Evolutionary conservation across 495 filamentous ascomycete genomes (phyloP), one percentile per base, ranked within the genome.

Genomic region (Aspergillus mulundensis): DNA sequence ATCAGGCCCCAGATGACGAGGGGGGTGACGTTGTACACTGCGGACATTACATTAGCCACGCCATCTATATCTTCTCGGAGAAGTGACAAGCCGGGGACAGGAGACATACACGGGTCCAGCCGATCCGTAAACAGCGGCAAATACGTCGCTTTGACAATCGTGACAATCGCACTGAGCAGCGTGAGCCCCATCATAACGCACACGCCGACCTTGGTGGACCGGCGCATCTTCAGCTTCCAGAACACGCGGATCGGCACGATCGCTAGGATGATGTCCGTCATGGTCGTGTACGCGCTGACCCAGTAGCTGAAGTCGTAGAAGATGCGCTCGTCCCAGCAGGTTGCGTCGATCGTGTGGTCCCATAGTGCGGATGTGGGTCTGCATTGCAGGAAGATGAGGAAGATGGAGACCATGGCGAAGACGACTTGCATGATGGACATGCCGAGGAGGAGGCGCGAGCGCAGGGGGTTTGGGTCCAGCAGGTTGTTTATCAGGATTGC

Each of bases 101-200:
- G n/a, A n/a, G n/a, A n/a, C n/a, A n/a, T n/a, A n/a, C n/a, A n/a
- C n/a, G n/a, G n/a, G n/a, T n/a, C n/a, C n/a, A n/a, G n/a, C n/a
- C n/a, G n/a, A n/a, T n/a, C n/a, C n/a, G n/a, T n/a, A n/a, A n/a
- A n/a, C n/a, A n/a, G n/a, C n/a, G n/a, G n/a, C n/a, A n/a, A n/a
- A n/a, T n/a, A n/a, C n/a, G n/a, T n/a, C n/a, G n/a, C n/a, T n/a
- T n/a, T n/a, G n/a, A n/a, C n/a, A n/a, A n/a, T n/a, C n/a, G n/a
- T 49, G 1, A 66, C 58, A 12, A 64, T 45, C 0, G 64, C 64
- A 3, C 61, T 64, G 6, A 66, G 43, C 36, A 66, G 10, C 2
- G 64, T 66, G 30, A 66, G 58, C 8, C 64, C 64, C 64, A 64
- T 64, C 61, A 66, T 64, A 19, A 66, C 51, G 47, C 64, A 64